Evolutionary conservation across 2,329 filamentous ascomycete species (phyloP).

Genomic region (Diaporthe caulivora): DNA sequence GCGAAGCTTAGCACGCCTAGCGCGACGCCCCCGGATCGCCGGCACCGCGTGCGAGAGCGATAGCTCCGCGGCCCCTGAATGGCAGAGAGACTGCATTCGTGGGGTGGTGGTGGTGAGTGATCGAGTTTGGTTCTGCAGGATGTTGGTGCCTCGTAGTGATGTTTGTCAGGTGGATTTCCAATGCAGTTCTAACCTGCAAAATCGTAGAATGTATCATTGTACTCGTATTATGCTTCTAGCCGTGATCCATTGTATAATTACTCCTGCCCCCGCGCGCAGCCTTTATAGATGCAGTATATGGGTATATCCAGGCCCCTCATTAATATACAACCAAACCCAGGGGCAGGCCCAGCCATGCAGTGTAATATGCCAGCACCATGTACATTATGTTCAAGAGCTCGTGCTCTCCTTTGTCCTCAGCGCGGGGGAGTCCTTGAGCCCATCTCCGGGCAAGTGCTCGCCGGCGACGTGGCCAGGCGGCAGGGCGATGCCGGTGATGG

Average conservation of each 20-base stretch:
- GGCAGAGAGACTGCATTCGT: constrained; percentile 1
- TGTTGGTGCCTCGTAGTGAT: too few relatives aligned
- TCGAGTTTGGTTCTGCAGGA: not conserved
- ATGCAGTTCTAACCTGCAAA: too few relatives aligned
- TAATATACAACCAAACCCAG: not conserved
- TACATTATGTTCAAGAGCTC: not conserved
- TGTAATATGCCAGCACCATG: not conserved
- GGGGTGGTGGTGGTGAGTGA: too few relatives aligned
- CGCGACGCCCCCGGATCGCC: constrained; percentile 32
- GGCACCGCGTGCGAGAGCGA: not conserved
- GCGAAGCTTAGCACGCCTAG: constrained; percentile 16
- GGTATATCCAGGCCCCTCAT: constrained; percentile 13
- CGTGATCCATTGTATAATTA: not conserved
- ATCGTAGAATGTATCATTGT: not conserved
- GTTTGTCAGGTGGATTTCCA: not conserved
- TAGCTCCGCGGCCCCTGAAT: constrained; percentile 27
- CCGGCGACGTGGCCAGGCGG: constrained; percentile 37
- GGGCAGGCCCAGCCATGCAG: not conserved
- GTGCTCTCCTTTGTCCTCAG: constrained; percentile 14
- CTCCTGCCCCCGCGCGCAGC: not conserved
- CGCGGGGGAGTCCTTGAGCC: constrained; percentile 12
- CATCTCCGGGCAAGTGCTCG: constrained; percentile 27
- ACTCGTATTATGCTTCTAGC: not conserved
- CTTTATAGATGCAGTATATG: not conserved
- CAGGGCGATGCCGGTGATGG: constrained; percentile 28